These are phyloP conservation scores for Cyclostephanos invisitatus DNA, from an alignment of 108 stramenopile species.

Conservation along the genomic window DNA sequence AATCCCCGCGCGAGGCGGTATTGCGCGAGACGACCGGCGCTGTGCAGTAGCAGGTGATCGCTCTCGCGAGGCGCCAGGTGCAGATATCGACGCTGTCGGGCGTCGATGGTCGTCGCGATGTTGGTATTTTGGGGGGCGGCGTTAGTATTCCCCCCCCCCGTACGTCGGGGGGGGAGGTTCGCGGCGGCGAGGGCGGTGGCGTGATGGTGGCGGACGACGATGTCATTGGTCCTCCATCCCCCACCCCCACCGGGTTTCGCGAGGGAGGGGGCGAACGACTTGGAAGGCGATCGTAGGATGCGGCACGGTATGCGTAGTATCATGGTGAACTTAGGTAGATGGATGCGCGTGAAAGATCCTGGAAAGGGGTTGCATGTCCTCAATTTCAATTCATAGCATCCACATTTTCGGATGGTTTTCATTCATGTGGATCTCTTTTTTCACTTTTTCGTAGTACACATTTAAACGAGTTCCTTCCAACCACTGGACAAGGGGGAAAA, in stretches of 20 bases:
- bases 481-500: too few species aligned
- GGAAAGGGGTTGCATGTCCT: too few species aligned
- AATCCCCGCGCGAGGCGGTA: slow-evolving; percentile 91
- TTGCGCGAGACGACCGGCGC: slow-evolving; percentile 91
- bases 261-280: not conserved
- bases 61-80: slow-evolving; percentile 84
- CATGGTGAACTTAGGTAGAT: too few species aligned
- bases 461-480: too few species aligned
- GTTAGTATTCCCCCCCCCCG: not conserved
- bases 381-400: too few species aligned
- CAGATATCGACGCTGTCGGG: slow-evolving; percentile 20
- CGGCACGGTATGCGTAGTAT: not conserved
- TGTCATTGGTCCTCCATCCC: too few species aligned
- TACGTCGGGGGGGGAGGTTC: not conserved
- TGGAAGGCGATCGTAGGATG: not conserved
- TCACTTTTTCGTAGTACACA: too few species aligned
- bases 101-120: not conserved
- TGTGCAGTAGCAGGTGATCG: slow-evolving; percentile 86
- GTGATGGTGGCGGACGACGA: too few species aligned
- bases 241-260: not conserved
- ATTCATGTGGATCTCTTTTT: too few species aligned
- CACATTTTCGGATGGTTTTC: too few species aligned
- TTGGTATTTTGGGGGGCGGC: not conserved
- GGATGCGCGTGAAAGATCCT: too few species aligned
- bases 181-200: not conserved